Conservation (phyloP, 768 basidiomycete genomes). For the Agaricus blazei region DNA sequence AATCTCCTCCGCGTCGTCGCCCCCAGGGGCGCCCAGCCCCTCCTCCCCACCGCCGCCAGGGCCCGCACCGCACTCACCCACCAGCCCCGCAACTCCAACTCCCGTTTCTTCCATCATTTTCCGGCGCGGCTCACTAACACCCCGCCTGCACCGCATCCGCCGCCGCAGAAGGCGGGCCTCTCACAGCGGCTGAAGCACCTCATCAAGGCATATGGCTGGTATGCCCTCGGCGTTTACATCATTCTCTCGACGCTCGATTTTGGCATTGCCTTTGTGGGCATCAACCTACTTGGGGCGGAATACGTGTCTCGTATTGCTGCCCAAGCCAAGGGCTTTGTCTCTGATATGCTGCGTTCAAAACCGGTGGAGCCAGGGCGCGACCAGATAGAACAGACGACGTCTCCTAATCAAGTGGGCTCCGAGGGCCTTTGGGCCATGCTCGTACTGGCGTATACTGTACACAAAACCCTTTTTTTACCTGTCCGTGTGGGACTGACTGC, state of each 20-base stretch:
- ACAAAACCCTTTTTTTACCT: constrained; percentile 92
- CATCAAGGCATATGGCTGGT: constrained; percentile 92
- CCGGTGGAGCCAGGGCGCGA: constrained; percentile 66
- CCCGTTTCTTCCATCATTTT: constrained; percentile 10
- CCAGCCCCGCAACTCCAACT: constrained; percentile 8
- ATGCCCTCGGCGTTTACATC: constrained; percentile 88
- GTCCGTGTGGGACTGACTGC: constrained; percentile 87
- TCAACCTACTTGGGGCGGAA: constrained; percentile 88
- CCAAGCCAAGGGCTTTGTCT: constrained; percentile 46
- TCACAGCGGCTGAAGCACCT: constrained; percentile 75
- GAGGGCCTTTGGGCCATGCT: constrained; percentile 91
- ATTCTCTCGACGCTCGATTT: constrained; percentile 76
- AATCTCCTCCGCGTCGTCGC: constrained; percentile 22
- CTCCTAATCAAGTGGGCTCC: constrained; percentile 34
- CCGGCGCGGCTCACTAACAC: constrained; percentile 12
- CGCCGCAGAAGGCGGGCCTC: constrained; percentile 50
- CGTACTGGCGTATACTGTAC: constrained; percentile 88
- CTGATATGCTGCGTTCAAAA: constrained; percentile 40
- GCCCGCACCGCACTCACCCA: constrained; percentile 1
- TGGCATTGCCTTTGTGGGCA: constrained; percentile 72
- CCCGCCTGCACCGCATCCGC: constrained; percentile 17
- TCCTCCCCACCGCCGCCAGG: constrained; percentile 11
- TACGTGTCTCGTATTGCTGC: constrained; percentile 70
- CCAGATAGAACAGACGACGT: constrained; percentile 45
- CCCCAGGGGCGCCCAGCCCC: constrained; percentile 11